These are phyloP conservation scores for Oenanthe sinensis DNA, from an alignment of 129 eudicot genomes.

Conservation along the genomic window DNA sequence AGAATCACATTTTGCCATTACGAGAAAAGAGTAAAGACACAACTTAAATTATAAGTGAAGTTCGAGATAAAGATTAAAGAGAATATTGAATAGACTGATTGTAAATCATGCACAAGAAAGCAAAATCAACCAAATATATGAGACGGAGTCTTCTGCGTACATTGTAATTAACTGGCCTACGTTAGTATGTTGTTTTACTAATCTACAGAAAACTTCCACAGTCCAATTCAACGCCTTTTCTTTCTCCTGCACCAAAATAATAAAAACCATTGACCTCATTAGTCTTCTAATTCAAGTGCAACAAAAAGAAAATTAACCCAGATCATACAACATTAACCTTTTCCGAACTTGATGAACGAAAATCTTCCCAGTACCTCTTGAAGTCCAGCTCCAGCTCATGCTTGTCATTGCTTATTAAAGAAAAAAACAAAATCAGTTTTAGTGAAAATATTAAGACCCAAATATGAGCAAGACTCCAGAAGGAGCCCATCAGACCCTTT, in stretches of 20 bases:
- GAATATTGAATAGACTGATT: background rate
- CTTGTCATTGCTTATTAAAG: slow-evolving; percentile 48
- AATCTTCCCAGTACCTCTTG: slow-evolving; percentile 97
- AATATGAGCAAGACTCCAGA: background rate
- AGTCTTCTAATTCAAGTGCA: background rate
- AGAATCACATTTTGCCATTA: background rate
- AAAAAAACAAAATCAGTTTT: background rate
- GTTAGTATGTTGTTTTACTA: slow-evolving; percentile 71
- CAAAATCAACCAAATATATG: slow-evolving; percentile 11
- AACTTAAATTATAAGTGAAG: background rate
- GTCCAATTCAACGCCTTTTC: slow-evolving; percentile 83
- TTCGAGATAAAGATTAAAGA: background rate
- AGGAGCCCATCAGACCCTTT: slow-evolving; percentile 4
- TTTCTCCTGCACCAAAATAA: slow-evolving; percentile 66
- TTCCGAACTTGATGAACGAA: slow-evolving; percentile 81
- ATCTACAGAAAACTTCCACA: slow-evolving; percentile 92
- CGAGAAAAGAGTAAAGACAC: background rate
- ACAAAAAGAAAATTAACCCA: background rate
- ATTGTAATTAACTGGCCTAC: slow-evolving; percentile 73
- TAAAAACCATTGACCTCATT: slow-evolving; percentile 15
- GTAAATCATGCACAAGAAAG: background rate
- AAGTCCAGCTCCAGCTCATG: slow-evolving; percentile 89
- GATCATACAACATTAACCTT: slow-evolving; percentile 38
- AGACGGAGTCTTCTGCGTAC: slow-evolving; percentile 35
- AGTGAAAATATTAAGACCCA: background rate